Evolutionary conservation across 2,329 filamentous ascomycete genomes (phyloP).

Genomic region (Calycina marina): DNA sequence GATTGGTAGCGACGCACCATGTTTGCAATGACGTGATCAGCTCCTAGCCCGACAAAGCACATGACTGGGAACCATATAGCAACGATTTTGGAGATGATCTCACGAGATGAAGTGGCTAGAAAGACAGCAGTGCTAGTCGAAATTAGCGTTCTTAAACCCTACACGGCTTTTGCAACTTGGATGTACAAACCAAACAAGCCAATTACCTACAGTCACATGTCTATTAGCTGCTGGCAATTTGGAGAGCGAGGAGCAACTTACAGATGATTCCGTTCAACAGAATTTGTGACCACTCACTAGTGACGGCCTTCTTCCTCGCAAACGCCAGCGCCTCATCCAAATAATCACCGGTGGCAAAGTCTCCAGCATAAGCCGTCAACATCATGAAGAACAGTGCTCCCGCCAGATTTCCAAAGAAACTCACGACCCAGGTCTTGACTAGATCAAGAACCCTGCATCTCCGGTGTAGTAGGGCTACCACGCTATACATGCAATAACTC

Average conservation of each 20-base stretch:
- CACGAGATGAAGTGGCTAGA: conserved; percentile 31
- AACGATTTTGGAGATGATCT: conserved; percentile 36
- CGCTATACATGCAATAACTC: conserved; percentile 26
- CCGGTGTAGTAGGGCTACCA: conserved; percentile 29
- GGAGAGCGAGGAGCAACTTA: conserved; percentile 8
- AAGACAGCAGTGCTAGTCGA: conserved; percentile 41
- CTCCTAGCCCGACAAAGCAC: conserved; percentile 35
- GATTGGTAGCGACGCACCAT: no score
- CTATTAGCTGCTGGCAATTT: no score
- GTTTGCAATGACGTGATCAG: conserved; percentile 43
- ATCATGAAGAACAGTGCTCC: conserved; percentile 32
- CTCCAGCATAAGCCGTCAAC: conserved; percentile 26
- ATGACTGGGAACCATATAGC: conserved; percentile 43
- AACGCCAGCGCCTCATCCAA: conserved; percentile 29
- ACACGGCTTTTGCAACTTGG: no score
- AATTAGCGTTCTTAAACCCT: no score
- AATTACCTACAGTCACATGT: not conserved
- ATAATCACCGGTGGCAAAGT: conserved; percentile 30
- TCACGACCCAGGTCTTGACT: conserved; percentile 28
- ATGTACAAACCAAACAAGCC: not conserved
- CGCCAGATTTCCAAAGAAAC: conserved; percentile 33
- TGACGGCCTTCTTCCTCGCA: conserved; percentile 33
- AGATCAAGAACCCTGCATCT: conserved; percentile 23
- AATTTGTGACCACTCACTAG: conserved; percentile 34
- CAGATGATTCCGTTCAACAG: conserved; percentile 39